Percentiles rank a stretch among this genome's conserved stretches.
Evolutionary conservation across 1,284 basidiomycete genomes (phyloP).

Genomic region (Trichosporon ovoides): DNA sequence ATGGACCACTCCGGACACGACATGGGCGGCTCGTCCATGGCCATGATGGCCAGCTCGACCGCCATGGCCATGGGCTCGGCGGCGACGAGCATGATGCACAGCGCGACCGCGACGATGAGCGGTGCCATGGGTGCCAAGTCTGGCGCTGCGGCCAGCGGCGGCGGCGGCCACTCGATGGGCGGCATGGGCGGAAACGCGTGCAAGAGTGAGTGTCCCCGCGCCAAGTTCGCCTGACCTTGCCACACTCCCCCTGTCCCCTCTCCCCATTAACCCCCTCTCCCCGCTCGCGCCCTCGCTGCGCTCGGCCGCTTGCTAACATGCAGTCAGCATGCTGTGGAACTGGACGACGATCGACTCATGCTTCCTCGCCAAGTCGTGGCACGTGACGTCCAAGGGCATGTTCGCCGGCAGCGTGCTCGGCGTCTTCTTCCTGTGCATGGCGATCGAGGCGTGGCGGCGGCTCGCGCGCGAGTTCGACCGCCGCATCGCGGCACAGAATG

Average conservation of each 20-base stretch:
- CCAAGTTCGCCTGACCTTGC: too few species aligned
- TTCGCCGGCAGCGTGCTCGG: conserved; percentile 49
- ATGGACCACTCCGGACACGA: conserved; percentile 6
- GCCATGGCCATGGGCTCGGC: not conserved
- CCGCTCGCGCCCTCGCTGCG: not conserved
- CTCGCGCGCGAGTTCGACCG: conserved; percentile 48
- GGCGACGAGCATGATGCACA: not conserved
- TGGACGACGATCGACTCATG: conserved; percentile 48
- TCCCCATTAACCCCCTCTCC: not conserved
- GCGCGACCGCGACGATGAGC: not conserved
- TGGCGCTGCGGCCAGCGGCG: too few species aligned
- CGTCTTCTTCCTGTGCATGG: conserved; percentile 48
- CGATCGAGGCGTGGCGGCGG: conserved; percentile 46
- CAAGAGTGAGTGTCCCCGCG: conserved; percentile 23
- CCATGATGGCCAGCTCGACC: not conserved
- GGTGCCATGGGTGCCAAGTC: not conserved
- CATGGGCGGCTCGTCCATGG: not conserved
- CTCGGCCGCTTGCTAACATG: not conserved
- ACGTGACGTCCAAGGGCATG: conserved; percentile 38
- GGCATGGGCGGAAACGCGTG: conserved; percentile 13
- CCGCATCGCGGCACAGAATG: conserved; percentile 24
- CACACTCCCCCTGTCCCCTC: not conserved
- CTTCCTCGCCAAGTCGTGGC: conserved; percentile 48
- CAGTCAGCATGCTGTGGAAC: conserved; percentile 49
- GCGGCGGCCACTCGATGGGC: conserved; percentile 8